Evolutionary conservation across 805 yeast genomes (phyloP), one percentile per base, ranked within the genome.

Genomic region (Kurtzmaniella fragi): DNA sequence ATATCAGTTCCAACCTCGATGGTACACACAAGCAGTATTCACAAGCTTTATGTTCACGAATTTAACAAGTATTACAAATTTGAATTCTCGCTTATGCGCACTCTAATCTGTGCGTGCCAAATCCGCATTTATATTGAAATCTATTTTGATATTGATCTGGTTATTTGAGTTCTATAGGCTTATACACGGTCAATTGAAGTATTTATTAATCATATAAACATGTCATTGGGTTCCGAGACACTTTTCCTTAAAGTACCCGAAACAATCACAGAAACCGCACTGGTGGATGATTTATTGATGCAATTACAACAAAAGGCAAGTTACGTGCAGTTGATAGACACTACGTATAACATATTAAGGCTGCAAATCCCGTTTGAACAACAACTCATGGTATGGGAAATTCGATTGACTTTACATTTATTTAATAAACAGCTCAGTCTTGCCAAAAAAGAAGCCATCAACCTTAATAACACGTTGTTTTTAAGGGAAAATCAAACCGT

Each of bases 391-490:
- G 28, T 65, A 16, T 68, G 72, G 72, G 65, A 64, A 34, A 53
- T 62, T 6, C 48, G 73, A n/a, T 47, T 68, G 16, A 44, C 51
- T 12, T 46, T 61, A 9, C 49, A 52, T 10, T 38, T 67, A 3
- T 66, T 66, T 49, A 54, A 50, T 38, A 49, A 57, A 37, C 59
- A 57, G 33, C 48, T 64, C 12, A 41, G 43, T 3, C 35, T 39
- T 5, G 73, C 73, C 4, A 62, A 59, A 41, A 46, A 49, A 17
- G 73, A 68, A 42, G 71, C 70, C 4, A 51, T 62, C 31, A 54
- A 52, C 35, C 43, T 68, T 35, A 67, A 65, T 42, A 64, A 66
- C 40, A 51, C 57, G 8, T 48, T 67, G 23, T 67, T 62, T 42
- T 37, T 54, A 29, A 42, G 44, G 16, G 73, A 67, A 40, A 60